Percentiles rank a stretch among this genome's conserved stretches.
phyloP scores from a whole-genome alignment of 306 rosid genomes.

The Sicyos baderoa region DNA sequence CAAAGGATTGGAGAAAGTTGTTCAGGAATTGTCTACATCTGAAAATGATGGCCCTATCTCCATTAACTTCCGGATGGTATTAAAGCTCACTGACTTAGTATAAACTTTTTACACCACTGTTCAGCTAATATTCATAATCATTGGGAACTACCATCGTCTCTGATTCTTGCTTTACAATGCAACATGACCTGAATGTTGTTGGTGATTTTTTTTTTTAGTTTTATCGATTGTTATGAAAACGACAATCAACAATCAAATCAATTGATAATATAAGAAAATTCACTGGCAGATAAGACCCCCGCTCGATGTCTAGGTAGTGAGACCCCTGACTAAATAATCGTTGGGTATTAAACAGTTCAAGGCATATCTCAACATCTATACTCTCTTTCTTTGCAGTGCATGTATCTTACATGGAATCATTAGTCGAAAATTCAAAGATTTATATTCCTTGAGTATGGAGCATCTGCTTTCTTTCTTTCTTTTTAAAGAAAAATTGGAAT shows the following conservation, averaged over 20 bases:
- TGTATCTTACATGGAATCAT: neutral
- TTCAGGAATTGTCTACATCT: constrained; percentile 66
- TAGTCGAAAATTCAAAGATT: too few species aligned
- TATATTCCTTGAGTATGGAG: too few species aligned
- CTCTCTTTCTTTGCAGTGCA: neutral
- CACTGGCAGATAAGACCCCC: too few species aligned
- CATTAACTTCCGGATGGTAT: constrained; percentile 57
- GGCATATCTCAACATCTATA: too few species aligned
- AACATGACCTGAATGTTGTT: neutral
- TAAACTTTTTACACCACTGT: neutral
- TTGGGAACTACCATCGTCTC: neutral
- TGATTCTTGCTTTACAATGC: neutral
- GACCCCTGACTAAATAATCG: too few species aligned
- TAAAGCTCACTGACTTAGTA: constrained; percentile 9
- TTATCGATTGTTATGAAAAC: too few species aligned
- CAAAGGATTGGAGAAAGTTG: constrained; percentile 85
- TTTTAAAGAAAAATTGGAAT: too few species aligned
- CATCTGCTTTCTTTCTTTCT: neutral
- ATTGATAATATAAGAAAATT: too few species aligned
- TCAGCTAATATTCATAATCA: constrained; percentile 2
- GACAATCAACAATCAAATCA: too few species aligned
- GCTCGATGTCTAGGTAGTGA: too few species aligned
- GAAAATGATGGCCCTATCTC: constrained; percentile 81
- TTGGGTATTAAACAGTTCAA: too few species aligned
- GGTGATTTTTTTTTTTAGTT: neutral